Conservation (phyloP, 495 filamentous ascomycete species). For the Xylaria palmicola region DNA sequence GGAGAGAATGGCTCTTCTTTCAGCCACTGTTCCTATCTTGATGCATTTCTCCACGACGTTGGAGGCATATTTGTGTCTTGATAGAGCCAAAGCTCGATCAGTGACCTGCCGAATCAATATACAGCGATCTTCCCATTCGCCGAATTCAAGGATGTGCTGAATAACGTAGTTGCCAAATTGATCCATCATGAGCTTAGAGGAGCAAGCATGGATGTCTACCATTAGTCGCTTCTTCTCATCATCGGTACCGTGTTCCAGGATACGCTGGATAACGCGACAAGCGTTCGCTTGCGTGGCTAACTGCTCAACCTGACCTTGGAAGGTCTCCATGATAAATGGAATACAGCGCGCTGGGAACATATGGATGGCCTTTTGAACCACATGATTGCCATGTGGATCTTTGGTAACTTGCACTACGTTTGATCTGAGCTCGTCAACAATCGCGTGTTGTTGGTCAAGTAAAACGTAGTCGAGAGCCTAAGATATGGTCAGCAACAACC, state of each 20-base stretch:
- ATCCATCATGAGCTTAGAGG: conserved; percentile 72
- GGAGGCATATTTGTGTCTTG: conserved; percentile 95
- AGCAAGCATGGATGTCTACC: conserved; percentile 73
- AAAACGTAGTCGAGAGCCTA: conserved; percentile 91
- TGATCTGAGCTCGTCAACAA: conserved; percentile 81
- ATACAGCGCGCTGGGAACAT: conserved; percentile 78
- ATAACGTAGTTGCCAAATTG: conserved; percentile 97
- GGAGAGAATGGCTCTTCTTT: conserved; percentile 69
- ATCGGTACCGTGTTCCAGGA: conserved; percentile 82
- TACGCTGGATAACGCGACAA: conserved; percentile 90
- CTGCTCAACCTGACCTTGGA: conserved; percentile 73
- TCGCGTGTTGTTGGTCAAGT: conserved; percentile 79
- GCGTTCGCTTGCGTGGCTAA: conserved; percentile 82
- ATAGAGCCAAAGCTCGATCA: conserved; percentile 67
- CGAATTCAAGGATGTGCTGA: conserved; percentile 88
- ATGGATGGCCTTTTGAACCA: conserved; percentile 94
- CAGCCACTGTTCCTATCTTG: conserved; percentile 63
- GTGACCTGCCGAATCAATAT: conserved; percentile 74
- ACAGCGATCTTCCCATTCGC: conserved; percentile 69
- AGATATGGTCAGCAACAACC: conserved; percentile 17
- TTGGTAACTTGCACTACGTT: conserved; percentile 78
- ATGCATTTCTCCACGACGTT: conserved; percentile 98
- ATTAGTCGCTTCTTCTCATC: conserved; percentile 69
- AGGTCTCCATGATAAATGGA: conserved; percentile 84
- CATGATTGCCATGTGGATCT: conserved; percentile 94